Evolutionary conservation across 169 alveolate genomes (phyloP).

Genomic region (Neospora caninum): DNA sequence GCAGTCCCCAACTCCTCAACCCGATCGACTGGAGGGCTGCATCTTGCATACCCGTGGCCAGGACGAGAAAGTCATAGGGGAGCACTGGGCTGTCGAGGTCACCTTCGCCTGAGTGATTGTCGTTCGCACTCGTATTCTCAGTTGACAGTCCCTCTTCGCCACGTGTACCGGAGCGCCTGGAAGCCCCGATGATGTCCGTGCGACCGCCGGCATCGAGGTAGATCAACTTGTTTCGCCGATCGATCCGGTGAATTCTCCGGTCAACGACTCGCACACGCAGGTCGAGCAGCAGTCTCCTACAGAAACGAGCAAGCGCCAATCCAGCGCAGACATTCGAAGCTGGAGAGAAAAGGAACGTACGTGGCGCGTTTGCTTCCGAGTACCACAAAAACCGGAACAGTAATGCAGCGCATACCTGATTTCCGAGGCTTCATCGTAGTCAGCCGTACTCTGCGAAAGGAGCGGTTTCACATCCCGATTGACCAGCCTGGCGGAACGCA

Average conservation of each 20-base stretch:
- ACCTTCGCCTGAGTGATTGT: neutral
- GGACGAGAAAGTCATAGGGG: conserved; percentile 80
- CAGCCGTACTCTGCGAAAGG: neutral
- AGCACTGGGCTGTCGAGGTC: conserved; percentile 77
- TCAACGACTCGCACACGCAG: conserved; percentile 26
- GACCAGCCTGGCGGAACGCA: neutral
- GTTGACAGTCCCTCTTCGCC: neutral
- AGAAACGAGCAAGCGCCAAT: neutral
- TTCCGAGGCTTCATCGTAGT: conserved; percentile 16
- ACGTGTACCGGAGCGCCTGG: neutral
- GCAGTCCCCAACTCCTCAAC: conserved; percentile 34
- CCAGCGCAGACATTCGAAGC: too few species aligned
- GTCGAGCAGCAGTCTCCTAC: conserved; percentile 33
- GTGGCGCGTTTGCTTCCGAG: too few species aligned
- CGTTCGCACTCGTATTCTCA: neutral
- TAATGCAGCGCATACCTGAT: neutral
- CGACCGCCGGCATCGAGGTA: conserved; percentile 30
- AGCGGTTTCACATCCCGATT: neutral
- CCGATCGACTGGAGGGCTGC: conserved; percentile 32
- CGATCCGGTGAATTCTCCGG: conserved; percentile 33
- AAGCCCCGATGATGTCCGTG: neutral
- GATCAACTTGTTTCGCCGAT: conserved; percentile 65
- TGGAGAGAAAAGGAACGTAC: too few species aligned
- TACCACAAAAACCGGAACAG: too few species aligned
- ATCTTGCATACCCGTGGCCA: conserved; percentile 86